Percentiles rank a stretch among this genome's conserved stretches.
Evolutionary conservation across 345 rosid species (phyloP).

Genomic region (Syzygium grande): DNA sequence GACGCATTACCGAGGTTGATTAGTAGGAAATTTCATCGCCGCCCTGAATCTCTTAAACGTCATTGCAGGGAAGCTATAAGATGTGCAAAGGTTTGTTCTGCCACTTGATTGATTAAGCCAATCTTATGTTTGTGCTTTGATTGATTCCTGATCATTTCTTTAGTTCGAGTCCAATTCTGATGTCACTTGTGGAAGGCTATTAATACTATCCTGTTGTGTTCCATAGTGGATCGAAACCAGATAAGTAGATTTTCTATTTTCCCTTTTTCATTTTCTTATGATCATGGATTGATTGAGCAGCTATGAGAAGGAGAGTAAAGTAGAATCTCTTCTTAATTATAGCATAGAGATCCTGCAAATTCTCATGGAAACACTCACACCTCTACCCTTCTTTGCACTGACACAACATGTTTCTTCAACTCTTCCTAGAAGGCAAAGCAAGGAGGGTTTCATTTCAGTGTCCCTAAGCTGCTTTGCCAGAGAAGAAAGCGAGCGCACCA

Average conservation of each 20-base stretch:
- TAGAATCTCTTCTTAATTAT: neutral
- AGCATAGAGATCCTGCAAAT: neutral
- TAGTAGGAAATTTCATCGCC: neutral
- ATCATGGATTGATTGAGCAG: neutral
- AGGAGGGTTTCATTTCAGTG: neutral
- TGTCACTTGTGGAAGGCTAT: neutral
- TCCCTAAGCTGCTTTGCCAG: neutral
- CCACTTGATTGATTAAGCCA: neutral
- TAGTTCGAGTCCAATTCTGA: neutral
- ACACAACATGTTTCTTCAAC: neutral
- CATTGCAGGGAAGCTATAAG: neutral
- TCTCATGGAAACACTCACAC: neutral
- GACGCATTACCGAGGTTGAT: neutral
- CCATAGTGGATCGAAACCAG: neutral
- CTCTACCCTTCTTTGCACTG: neutral
- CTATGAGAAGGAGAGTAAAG: neutral
- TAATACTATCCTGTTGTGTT: neutral
- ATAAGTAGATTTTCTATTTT: neutral
- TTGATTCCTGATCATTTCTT: neutral
- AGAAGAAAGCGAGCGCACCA: slow-evolving; percentile 59
- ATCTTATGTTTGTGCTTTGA: neutral
- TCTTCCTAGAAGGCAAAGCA: neutral
- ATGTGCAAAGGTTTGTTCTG: neutral
- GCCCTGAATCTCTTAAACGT: neutral
- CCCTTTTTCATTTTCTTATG: neutral